Base-by-base conservation (phyloP, 2,329 filamentous ascomycete genomes). In the Orbilia javanica region DNA sequence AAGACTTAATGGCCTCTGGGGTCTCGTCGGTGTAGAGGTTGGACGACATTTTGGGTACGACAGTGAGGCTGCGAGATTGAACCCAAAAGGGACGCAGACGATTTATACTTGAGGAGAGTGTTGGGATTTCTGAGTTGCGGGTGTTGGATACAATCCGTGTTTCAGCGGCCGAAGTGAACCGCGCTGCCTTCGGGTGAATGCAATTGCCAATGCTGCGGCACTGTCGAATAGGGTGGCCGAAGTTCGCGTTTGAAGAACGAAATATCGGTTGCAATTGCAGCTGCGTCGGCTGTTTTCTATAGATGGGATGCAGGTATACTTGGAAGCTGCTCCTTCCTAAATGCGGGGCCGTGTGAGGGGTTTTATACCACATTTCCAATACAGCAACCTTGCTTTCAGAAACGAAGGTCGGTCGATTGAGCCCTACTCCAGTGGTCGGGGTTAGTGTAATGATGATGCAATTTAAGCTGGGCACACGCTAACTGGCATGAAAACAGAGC, bases 21-120 rank as follows among this genome's bases (percentile, higher is more conserved):
- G 86, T 87, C 42, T 85, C 85, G 62, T 84, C 81, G 68, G 83
- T 84, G 82, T 86, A 87, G 74, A 86, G 82, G 64, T 82, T 76
- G 75, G 83, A 81, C n/a, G 84, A 82, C 84, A 85, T 86, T 2
- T 72, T 57, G 13, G 67, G 36, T 10, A n/a, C 22, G n/a, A 50
- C 36, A 8, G 4, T 46, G 11, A 68, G 36, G 8, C 39, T 27
- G 25, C 64, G 44, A 3, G 46, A 53, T 36, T 39, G 31, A 39
- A 52, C n/a, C n/a, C 13, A 66, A n/a, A 11, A 7, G 18, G 36
- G 63, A 66, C 29, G 22, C 34, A 48, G 63, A 34, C 7, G 42
- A 3, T 36, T 44, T n/a, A 44, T n/a, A 39, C 13, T 48, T 50
- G 8, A 18, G 18, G 20, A 25, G 13, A 31, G n/a, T 31, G 57